Percentiles rank a stretch among this genome's conserved stretches.
phyloP scores from a whole-genome alignment of 345 rosid genomes.

The Brassica cretica region DNA sequence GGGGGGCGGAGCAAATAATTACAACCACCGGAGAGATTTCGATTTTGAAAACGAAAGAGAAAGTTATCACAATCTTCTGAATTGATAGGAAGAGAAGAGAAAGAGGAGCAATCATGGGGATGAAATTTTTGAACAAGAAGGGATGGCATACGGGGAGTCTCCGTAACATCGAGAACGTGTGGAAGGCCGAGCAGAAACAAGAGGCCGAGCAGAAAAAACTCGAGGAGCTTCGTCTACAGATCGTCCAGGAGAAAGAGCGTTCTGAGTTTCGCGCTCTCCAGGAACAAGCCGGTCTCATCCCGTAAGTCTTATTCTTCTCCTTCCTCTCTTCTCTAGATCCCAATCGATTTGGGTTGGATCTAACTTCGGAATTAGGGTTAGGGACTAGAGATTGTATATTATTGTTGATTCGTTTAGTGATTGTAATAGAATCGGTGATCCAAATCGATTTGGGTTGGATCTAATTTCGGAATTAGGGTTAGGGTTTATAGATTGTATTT shows the following conservation, averaged over 20 bases:
- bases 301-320: conserved; percentile 49
- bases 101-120: conserved; percentile 53
- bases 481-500: background rate
- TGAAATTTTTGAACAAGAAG: conserved; percentile 98
- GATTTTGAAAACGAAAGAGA: conserved; percentile 7
- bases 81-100: background rate
- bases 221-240: conserved; percentile 94
- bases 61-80: background rate
- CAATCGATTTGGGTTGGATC: conserved; percentile 13
- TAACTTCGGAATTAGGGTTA: conserved; percentile 35
- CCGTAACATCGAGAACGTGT: conserved; percentile 93
- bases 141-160: conserved; percentile 99
- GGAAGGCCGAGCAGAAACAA: conserved; percentile 99
- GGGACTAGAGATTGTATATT: background rate
- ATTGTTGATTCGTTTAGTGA: background rate
- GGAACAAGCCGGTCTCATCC: conserved; percentile 87
- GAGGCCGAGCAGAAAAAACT: conserved; percentile 92
- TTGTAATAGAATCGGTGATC: background rate
- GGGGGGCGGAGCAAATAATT: conserved; percentile 20
- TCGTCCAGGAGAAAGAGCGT: conserved; percentile 85
- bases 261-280: conserved; percentile 89
- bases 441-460: background rate
- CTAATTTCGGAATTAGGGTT: background rate
- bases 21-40: conserved; percentile 3
- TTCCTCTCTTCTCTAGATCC: background rate